A percentile compares a stretch with the other conserved stretches of the same genome.
Conservation (phyloP, 1,284 basidiomycete genomes). For the Cryptococcus hybrid region DNA sequence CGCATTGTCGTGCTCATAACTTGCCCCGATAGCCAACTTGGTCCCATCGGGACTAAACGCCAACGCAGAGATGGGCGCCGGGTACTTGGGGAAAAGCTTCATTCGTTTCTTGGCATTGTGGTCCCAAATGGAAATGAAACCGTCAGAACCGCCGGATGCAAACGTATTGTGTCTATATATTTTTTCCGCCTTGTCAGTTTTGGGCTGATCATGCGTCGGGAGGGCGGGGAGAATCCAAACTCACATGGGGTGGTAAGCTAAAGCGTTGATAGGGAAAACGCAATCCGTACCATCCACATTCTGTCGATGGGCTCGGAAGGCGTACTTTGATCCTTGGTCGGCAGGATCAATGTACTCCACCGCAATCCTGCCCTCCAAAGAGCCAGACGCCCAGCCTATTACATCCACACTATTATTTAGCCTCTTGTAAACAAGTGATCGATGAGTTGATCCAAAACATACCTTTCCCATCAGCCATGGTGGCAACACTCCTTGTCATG, state of each 20-base stretch:
- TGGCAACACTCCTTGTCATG: constrained; percentile 85
- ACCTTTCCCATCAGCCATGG: constrained; percentile 92
- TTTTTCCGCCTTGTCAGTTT: not conserved
- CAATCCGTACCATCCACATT: constrained; percentile 89
- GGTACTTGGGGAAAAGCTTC: constrained; percentile 76
- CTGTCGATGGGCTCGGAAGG: constrained; percentile 96
- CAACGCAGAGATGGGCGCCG: constrained; percentile 66
- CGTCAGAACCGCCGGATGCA: constrained; percentile 89
- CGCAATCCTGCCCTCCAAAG: constrained; percentile 93
- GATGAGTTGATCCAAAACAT: constrained; percentile 4
- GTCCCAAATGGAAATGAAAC: constrained; percentile 92
- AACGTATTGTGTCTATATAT: constrained; percentile 80
- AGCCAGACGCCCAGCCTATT: constrained; percentile 85
- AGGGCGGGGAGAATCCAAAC: constrained; percentile 27
- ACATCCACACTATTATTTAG: no score
- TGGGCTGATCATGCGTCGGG: no score
- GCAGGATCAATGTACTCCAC: constrained; percentile 93
- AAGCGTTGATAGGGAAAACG: constrained; percentile 95
- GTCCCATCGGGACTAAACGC: constrained; percentile 81
- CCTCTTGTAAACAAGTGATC: not conserved
- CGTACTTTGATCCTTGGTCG: constrained; percentile 87
- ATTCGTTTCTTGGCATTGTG: constrained; percentile 94
- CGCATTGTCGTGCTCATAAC: constrained; percentile 86
- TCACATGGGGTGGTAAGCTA: constrained; percentile 88
- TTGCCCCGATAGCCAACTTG: constrained; percentile 74